These are phyloP conservation scores for Deuterostichococcus epilithicus DNA, from an alignment of 139 green algal species.

Conservation along the genomic window DNA sequence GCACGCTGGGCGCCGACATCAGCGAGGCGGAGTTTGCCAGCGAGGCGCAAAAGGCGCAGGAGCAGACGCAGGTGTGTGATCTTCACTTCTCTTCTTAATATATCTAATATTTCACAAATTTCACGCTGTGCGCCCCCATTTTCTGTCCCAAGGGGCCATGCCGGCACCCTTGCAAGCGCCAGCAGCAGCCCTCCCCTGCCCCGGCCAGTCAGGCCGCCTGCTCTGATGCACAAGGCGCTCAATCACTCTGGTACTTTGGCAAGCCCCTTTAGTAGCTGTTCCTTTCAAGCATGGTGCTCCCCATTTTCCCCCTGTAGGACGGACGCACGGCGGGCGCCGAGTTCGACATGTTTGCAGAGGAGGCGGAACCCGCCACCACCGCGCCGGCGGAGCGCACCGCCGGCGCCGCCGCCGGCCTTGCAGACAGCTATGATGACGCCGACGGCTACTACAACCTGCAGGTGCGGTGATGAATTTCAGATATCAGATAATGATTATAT, in stretches of 20 bases:
- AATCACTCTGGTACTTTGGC: too few species aligned
- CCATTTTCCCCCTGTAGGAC: not conserved
- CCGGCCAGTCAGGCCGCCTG: too few species aligned
- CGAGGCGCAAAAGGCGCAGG: not conserved
- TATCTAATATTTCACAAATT: too few species aligned
- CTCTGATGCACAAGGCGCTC: too few species aligned
- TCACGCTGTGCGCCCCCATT: too few species aligned
- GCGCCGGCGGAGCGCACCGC: constrained; percentile 20
- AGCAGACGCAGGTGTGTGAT: not conserved
- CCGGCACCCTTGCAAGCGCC: too few species aligned
- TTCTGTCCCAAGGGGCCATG: too few species aligned
- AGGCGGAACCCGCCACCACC: constrained; percentile 59
- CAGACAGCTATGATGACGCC: constrained; percentile 88
- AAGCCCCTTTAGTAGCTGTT: too few species aligned
- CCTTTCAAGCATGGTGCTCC: not conserved
- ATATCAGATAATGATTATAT: too few species aligned
- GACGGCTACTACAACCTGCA: constrained; percentile 98
- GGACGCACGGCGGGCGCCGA: not conserved
- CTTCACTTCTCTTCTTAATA: too few species aligned
- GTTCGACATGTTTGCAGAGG: constrained; percentile 31
- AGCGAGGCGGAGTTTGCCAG: not conserved
- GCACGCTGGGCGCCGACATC: not conserved
- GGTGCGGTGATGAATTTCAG: constrained; percentile 26
- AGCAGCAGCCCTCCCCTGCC: too few species aligned
- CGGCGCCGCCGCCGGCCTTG: constrained; percentile 32